Evolutionary conservation across 495 filamentous ascomycete species (phyloP), one percentile per base, ranked within the genome.

Genomic region (Aspergillus haitiensis): DNA sequence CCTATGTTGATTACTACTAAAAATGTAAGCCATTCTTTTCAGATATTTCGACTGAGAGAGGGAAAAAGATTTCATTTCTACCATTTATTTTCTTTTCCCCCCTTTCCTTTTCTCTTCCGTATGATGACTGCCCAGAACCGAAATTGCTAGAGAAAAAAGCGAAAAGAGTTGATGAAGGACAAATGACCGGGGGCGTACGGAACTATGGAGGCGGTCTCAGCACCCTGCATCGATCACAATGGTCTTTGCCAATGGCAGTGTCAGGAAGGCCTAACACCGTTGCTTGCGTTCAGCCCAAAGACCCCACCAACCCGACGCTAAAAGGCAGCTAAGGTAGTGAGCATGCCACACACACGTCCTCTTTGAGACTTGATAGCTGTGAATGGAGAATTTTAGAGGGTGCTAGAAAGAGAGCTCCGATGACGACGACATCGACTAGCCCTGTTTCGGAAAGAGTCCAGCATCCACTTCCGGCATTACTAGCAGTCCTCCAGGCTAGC

Each of bases 151-250:
- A 11, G 12, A 40, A 11, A 21, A 33, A 21, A 48, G 52, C 51
- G 42, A 56, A 59, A 40, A n/a, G 15, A 49, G 6, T 52, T 48
- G 59, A 58, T 62, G 62, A 42, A 46, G 55, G 62, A 58, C 62
- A 61, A 58, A 55, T 58, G 55, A 64, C 62, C 58, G 45, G 51
- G 57, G 45, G 44, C 18, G 21, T 40, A 50, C 53, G 56, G 59
- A 57, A 57, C 49, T 55, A 52, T 58, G 58, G 46, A 60, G 53
- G 56, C 57, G 59, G 56, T 52, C 65, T 60, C 58, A 45, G 67
- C 73, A 72, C 73, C 71, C 73, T 75, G 70, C 73, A 73, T 73
- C 70, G 68, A 76, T 75, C 70, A 70, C 52, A 54, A 56, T 47
- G 56, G 50, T 13, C 37, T 46, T 61, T 60, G 55, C 67, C 68